These are phyloP conservation scores for Fraxinus greggii DNA, from an alignment of 305 asterid genomes.

Conservation along the genomic window DNA sequence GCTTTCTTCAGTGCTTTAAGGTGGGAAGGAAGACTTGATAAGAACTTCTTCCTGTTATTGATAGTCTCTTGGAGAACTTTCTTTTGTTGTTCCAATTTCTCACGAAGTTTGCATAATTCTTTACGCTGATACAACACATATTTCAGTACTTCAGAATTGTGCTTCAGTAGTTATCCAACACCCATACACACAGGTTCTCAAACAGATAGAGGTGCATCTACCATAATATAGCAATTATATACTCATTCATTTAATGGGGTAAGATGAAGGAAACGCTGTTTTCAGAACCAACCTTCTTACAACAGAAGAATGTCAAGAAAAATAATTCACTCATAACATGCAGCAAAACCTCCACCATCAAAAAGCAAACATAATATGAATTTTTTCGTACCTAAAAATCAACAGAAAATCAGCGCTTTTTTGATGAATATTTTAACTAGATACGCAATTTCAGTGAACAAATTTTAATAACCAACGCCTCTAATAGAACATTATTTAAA, in stretches of 20 bases:
- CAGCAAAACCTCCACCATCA: background rate
- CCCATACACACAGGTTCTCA: conserved; percentile 5
- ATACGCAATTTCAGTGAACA: background rate
- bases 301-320: background rate
- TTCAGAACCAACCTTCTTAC: background rate
- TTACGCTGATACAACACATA: conserved; percentile 66
- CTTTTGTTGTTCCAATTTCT: conserved; percentile 73
- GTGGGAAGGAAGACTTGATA: conserved; percentile 92
- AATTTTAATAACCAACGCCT: background rate
- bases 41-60: conserved; percentile 83
- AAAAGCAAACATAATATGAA: background rate
- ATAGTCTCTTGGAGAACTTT: conserved; percentile 83
- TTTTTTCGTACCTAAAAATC: background rate
- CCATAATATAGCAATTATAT: background rate
- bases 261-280: background rate
- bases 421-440: background rate
- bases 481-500: background rate
- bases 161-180: conserved; percentile 14
- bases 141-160: conserved; percentile 14
- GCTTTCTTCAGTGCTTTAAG: conserved; percentile 96
- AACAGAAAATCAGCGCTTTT: background rate
- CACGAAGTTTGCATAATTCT: conserved; percentile 83
- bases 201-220: background rate
- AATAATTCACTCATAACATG: background rate
- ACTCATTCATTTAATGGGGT: background rate